Base-by-base conservation (phyloP, 2,329 filamentous ascomycete species). In the Mollisia scopiformis region DNA sequence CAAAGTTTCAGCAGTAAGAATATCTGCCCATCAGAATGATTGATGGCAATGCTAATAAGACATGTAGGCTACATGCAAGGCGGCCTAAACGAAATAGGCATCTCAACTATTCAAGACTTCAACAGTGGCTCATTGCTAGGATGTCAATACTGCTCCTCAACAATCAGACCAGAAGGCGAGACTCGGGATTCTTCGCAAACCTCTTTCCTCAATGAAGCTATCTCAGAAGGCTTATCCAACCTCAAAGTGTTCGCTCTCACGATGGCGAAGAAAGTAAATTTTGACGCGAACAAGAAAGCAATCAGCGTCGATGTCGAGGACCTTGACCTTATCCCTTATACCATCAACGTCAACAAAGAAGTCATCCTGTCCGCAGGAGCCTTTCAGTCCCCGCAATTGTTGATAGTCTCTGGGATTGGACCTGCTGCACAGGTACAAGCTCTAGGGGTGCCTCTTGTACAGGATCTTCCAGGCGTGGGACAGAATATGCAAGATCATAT, bases 371-470 rank as follows among this genome's bases (percentile, higher is more conserved):
- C 78, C 0, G 80, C 78, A 0, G 82, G 82, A 21, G 73, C 76
- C 2, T 82, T 82, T 68, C 80, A 82, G 68, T 78, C 79, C 2
- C 80, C 81, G 0, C 80, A 84, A 63, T 74, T 84, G 46, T 75
- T 82, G n/a, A 79, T 80, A 69, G 73, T 80, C 7, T 78, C 75
- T 31, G 80, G 79, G 21, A 74, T 84, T 21, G 81, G 81, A 0
- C 75, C 78, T 1, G 73, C 71, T 1, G 68, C 73, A 1, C 75
- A 80, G 37, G 74, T 85, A 1, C 52, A 75, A 13, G 69, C 74
- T 19, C 76, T 80, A 54, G 70, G 76, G 19, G 84, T 84, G 33
- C 68, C 75, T 0, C 67, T 82, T 1, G 61, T 84, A 2, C 74
- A 74, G 8, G 75, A 81, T 39, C 75, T 80, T 1, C 78, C 77